phyloP scores from a whole-genome alignment of 2,329 filamentous ascomycete species.

The Ophiostoma sp. region DNA sequence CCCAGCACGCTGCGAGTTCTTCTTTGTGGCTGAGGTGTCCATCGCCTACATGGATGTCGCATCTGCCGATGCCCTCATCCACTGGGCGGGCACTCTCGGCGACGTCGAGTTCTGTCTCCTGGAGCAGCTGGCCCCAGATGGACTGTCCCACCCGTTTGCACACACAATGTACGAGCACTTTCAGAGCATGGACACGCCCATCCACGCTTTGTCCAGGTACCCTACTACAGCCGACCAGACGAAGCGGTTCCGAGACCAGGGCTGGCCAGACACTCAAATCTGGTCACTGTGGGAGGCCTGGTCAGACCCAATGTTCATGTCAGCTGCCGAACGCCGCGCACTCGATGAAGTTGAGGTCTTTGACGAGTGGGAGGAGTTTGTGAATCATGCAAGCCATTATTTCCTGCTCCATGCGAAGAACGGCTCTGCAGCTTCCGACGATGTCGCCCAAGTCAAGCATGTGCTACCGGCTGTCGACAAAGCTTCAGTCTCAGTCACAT shows the following conservation, averaged over 20 bases:
- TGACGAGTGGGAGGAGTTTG: conserved; percentile 95
- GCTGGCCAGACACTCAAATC: conserved; percentile 59
- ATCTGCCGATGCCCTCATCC: conserved; percentile 66
- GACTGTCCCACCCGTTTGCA: conserved; percentile 74
- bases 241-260: conserved; percentile 60
- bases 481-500: not conserved
- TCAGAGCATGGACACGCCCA: conserved; percentile 68
- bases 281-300: conserved; percentile 78
- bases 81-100: conserved; percentile 67
- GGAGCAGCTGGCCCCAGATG: conserved; percentile 79
- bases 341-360: conserved; percentile 75
- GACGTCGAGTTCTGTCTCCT: conserved; percentile 69
- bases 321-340: conserved; percentile 49
- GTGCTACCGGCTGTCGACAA: not conserved
- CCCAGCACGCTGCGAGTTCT: conserved; percentile 53
- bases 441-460: not conserved
- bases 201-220: conserved; percentile 69
- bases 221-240: conserved; percentile 61
- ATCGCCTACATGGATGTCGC: conserved; percentile 80
- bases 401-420: conserved; percentile 61
- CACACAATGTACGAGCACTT: conserved; percentile 81
- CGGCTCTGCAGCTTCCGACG: not conserved
- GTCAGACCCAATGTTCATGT: conserved; percentile 63
- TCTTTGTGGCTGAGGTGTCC: conserved; percentile 86
- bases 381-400: conserved; percentile 78